Evolutionary conservation across 331 rosid species (phyloP).

Genomic region (Spiraea crenata): DNA sequence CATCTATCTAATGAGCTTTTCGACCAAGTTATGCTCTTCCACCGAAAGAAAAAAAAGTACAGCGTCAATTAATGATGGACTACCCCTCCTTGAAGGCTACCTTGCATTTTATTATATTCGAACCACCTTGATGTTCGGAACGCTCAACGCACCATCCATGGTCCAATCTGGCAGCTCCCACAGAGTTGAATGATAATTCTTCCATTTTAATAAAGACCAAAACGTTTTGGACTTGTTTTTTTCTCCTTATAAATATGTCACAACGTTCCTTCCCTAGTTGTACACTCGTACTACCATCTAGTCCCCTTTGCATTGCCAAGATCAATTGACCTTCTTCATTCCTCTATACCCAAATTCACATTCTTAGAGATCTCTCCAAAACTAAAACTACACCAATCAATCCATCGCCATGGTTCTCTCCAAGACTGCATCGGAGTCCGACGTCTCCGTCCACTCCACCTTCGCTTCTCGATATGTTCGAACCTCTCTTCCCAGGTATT

Average conservation of each 20-base stretch:
- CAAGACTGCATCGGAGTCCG: conserved; percentile 47
- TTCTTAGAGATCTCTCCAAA: neutral
- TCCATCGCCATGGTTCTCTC: conserved; percentile 64
- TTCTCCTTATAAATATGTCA: neutral
- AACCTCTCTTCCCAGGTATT: conserved; percentile 69
- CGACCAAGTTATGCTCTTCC: too few relatives aligned
- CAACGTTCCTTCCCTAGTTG: neutral
- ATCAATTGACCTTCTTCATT: neutral
- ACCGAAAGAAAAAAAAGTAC: too few relatives aligned
- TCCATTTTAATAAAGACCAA: neutral
- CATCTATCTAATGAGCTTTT: too few relatives aligned
- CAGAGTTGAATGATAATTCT: neutral
- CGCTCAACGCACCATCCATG: neutral
- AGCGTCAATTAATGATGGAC: too few relatives aligned
- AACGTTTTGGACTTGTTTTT: neutral
- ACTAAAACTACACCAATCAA: neutral
- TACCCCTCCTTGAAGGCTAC: too few relatives aligned
- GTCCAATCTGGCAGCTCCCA: neutral
- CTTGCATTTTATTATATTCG: too few relatives aligned
- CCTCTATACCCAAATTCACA: neutral
- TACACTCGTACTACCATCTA: neutral
- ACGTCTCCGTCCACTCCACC: conserved; percentile 70
- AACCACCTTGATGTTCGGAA: neutral
- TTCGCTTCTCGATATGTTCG: conserved; percentile 88
- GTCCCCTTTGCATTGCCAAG: too few relatives aligned